A percentile compares a stretch with the other conserved stretches of the same genome.
Evolutionary conservation across 2,329 filamentous ascomycete genomes (phyloP).

Genomic region (Escovopsis weberi): DNA sequence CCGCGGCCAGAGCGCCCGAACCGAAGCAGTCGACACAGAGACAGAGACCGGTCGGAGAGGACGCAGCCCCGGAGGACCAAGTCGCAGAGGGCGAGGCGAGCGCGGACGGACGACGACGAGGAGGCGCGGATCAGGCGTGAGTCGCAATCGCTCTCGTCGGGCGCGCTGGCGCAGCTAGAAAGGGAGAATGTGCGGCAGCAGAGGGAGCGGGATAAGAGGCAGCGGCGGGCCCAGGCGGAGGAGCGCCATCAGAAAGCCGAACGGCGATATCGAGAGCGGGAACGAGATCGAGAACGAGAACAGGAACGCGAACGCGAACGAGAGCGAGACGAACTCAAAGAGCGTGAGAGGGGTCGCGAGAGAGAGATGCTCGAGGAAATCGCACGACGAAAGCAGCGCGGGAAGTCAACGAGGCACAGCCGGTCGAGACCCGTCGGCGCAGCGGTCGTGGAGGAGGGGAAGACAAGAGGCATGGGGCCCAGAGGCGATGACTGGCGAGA

Average conservation of each 20-base stretch:
- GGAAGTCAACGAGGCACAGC: constrained; percentile 24
- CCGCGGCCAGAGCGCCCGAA: constrained; percentile 18
- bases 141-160: constrained; percentile 25
- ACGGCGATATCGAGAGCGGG: background rate
- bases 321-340: constrained; percentile 5
- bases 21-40: constrained; percentile 15
- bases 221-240: constrained; percentile 6
- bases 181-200: constrained; percentile 40
- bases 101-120: constrained; percentile 20
- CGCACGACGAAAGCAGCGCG: constrained; percentile 12
- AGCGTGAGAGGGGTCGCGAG: too few relatives aligned
- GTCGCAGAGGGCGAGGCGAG: constrained; percentile 16
- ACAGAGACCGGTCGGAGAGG: constrained; percentile 10
- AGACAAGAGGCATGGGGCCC: constrained; percentile 21
- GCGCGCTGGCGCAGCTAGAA: constrained; percentile 53
- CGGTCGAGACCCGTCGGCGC: constrained; percentile 55
- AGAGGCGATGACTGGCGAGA: constrained; percentile 28
- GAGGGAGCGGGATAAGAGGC: constrained; percentile 14
- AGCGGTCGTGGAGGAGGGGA: constrained; percentile 53
- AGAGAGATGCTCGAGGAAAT: constrained; percentile 9
- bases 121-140: constrained; percentile 12
- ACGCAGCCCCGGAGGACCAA: constrained; percentile 22
- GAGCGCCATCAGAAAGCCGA: constrained; percentile 3
- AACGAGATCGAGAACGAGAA: constrained; percentile 5
- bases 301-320: constrained; percentile 10